phyloP scores from a whole-genome alignment of 73 alveolate genomes.

The Paramecium pentaurelia region DNA sequence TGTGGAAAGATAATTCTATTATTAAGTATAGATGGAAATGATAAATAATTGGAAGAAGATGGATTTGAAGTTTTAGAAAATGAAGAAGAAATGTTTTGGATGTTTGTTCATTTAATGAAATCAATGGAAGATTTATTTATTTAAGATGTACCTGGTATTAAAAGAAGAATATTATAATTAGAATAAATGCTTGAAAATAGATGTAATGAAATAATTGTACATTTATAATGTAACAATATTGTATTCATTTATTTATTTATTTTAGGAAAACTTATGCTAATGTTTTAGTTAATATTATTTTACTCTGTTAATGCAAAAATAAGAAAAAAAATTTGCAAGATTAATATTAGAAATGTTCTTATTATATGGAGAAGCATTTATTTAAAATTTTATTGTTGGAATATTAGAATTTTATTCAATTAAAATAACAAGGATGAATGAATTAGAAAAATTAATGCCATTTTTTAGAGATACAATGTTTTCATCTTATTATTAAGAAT shows the following conservation, averaged over 20 bases:
- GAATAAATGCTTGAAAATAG: neutral
- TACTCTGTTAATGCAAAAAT: neutral
- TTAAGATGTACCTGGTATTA: neutral
- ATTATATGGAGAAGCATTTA: neutral
- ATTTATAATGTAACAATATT: neutral
- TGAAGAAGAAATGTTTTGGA: slow-evolving; percentile 40
- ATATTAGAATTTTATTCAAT: too few relatives aligned
- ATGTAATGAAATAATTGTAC: neutral
- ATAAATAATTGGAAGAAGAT: neutral
- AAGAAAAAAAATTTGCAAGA: neutral
- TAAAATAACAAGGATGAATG: neutral
- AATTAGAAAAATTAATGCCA: neutral
- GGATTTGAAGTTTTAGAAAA: neutral
- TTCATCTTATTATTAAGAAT: neutral
- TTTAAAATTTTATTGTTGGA: neutral
- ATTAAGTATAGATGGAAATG: slow-evolving; percentile 11
- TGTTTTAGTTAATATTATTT: slow-evolving; percentile 26
- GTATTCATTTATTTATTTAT: neutral
- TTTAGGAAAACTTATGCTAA: neutral
- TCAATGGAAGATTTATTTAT: neutral
- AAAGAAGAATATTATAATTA: neutral
- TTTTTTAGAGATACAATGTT: slow-evolving; percentile 31
- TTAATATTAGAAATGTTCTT: neutral
- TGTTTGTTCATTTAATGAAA: slow-evolving; percentile 35
- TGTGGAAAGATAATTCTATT: neutral